phyloP scores from a whole-genome alignment of 495 filamentous ascomycete genomes.

The Podospora pseudocomata region DNA sequence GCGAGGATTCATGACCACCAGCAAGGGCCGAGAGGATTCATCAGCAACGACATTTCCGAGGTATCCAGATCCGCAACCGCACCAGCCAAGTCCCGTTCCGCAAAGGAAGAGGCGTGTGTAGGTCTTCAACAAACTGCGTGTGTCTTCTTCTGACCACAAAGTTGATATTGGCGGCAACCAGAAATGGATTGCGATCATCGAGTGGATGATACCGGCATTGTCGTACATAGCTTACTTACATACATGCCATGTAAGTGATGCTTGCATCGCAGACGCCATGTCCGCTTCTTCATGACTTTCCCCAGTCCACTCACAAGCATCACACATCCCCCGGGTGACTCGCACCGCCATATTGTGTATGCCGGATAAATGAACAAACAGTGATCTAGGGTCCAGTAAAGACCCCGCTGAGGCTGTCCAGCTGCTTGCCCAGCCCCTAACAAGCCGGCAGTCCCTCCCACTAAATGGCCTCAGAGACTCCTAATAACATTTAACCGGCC shows the following conservation, averaged over 20 bases:
- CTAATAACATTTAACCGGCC: constrained; percentile 21
- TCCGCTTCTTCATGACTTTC: too few relatives aligned
- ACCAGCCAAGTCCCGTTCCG: neutral
- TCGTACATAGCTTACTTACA: neutral
- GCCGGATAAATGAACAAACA: constrained; percentile 4
- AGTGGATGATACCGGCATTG: neutral
- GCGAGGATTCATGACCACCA: neutral
- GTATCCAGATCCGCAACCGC: neutral
- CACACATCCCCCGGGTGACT: neutral
- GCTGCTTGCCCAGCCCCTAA: constrained; percentile 1
- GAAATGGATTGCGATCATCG: constrained; percentile 1
- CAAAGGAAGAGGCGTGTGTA: neutral
- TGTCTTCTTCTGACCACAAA: neutral
- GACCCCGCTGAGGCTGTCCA: neutral
- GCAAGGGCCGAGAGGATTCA: neutral
- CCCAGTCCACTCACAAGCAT: neutral
- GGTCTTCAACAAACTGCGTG: neutral
- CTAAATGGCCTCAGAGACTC: neutral
- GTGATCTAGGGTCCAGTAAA: neutral
- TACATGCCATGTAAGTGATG: neutral
- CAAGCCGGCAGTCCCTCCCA: constrained; percentile 16
- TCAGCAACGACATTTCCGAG: neutral
- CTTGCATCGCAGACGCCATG: neutral
- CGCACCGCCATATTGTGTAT: neutral
- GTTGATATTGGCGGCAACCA: neutral